These are phyloP conservation scores for Pseudogymnoascus sp. DNA, from an alignment of 2,329 filamentous ascomycete species.

Conservation along the genomic window DNA sequence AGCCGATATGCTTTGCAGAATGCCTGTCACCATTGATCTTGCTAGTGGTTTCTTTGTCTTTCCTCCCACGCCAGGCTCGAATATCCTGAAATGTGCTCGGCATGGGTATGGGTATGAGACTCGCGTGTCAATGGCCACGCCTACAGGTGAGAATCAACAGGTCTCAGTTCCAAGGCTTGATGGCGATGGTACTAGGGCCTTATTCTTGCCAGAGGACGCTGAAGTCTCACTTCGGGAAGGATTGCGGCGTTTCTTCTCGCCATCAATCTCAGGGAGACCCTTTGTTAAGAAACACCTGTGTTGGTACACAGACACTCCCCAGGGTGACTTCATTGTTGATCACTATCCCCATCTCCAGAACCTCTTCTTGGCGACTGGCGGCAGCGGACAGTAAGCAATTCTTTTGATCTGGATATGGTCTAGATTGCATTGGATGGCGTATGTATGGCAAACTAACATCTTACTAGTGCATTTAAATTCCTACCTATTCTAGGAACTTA, in stretches of 20 bases:
- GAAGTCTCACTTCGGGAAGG: constrained; percentile 42
- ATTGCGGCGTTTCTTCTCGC: constrained; percentile 27
- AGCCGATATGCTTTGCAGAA: constrained; percentile 49
- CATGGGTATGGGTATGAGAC: constrained; percentile 51
- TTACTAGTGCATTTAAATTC: not conserved
- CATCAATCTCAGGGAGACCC: constrained; percentile 36
- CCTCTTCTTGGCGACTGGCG: constrained; percentile 41
- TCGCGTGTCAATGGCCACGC: constrained; percentile 24
- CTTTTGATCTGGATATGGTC: not conserved
- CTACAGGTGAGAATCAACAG: constrained; percentile 9
- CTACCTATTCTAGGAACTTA: not conserved
- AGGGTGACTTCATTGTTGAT: constrained; percentile 53
- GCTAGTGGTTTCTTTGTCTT: constrained; percentile 63
- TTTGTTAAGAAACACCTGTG: constrained; percentile 47
- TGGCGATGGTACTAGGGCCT: not conserved
- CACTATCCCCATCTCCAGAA: constrained; percentile 41
- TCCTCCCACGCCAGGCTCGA: constrained; percentile 44
- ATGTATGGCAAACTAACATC: not conserved
- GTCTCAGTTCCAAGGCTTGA: not conserved
- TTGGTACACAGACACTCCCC: constrained; percentile 58
- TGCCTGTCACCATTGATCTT: constrained; percentile 64
- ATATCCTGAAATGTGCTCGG: constrained; percentile 50
- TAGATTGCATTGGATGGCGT: not conserved
- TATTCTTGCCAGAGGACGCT: constrained; percentile 38
- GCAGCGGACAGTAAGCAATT: constrained; percentile 32